Evolutionary conservation across 2,329 filamentous ascomycete genomes (phyloP).

Genomic region (Tothia fuscella): DNA sequence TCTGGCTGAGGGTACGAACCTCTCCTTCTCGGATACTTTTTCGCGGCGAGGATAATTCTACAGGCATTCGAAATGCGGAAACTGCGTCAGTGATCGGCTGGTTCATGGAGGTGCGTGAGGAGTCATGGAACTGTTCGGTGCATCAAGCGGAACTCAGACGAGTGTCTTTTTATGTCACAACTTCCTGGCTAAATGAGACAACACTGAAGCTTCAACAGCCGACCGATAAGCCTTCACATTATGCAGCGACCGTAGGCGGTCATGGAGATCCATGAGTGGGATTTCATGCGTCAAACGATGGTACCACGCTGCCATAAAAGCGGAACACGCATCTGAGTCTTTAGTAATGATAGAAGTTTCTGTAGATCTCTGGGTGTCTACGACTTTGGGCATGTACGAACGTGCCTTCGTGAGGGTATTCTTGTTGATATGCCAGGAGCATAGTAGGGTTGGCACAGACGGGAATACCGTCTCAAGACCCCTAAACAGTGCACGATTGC

Average conservation of each 20-base stretch:
- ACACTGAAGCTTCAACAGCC: constrained; percentile 13
- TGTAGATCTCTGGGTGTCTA: background rate
- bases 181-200: constrained; percentile 12
- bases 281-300: constrained; percentile 12
- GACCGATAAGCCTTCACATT: constrained; percentile 13
- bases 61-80: constrained; percentile 14
- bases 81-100: constrained; percentile 13
- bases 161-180: constrained; percentile 12
- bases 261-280: constrained; percentile 11
- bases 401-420: background rate
- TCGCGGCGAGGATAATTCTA: constrained; percentile 13
- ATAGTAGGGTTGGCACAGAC: background rate
- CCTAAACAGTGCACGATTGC: background rate
- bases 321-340: background rate
- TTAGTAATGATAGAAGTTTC: background rate
- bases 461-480: background rate
- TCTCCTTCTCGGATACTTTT: constrained; percentile 12
- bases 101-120: constrained; percentile 13
- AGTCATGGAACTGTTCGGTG: constrained; percentile 11
- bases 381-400: background rate
- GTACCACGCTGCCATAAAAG: background rate
- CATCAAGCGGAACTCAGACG: constrained; percentile 12
- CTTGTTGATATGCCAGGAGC: background rate
- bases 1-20: constrained; percentile 13
- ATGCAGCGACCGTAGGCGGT: constrained; percentile 12